phyloP scores from a whole-genome alignment of 169 alveolate species.

The Amoebophrya sp. region DNA sequence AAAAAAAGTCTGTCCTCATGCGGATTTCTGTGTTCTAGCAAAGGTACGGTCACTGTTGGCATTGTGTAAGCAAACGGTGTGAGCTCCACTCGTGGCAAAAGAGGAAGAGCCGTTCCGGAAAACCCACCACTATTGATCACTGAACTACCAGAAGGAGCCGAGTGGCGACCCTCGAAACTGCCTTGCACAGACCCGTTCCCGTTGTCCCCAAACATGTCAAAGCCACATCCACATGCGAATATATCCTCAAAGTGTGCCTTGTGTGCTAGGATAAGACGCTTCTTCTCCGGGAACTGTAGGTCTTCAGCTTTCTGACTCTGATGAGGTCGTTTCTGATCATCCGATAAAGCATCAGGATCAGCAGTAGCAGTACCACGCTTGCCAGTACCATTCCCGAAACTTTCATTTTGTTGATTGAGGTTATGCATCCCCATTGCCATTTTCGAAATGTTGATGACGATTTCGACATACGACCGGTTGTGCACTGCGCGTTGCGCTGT shows the following conservation, averaged over 20 bases:
- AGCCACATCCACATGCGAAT: too few species aligned
- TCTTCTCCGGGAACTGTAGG: not conserved
- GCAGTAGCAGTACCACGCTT: not conserved
- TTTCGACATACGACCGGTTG: not conserved
- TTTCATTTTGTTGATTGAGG: not conserved
- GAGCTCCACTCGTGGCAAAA: not conserved
- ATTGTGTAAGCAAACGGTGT: not conserved
- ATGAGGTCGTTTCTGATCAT: too few species aligned
- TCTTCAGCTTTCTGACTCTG: too few species aligned
- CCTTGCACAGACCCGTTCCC: too few species aligned
- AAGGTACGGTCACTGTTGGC: not conserved
- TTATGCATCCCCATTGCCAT: too few species aligned
- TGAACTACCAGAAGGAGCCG: too few species aligned
- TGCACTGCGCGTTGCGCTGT: not conserved
- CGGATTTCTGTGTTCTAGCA: not conserved
- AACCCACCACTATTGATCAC: not conserved
- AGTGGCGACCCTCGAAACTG: too few species aligned
- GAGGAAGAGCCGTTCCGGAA: not conserved
- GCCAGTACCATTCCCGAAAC: not conserved
- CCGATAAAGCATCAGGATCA: not conserved
- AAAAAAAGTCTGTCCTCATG: not conserved
- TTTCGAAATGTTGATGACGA: not conserved
- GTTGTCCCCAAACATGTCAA: too few species aligned
- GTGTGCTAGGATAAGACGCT: not conserved
- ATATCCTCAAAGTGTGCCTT: not conserved